Evolutionary conservation across 2,329 filamentous ascomycete genomes (phyloP), one percentile per base, ranked within the genome.

Genomic region (Phyllosticta capitalensis): DNA sequence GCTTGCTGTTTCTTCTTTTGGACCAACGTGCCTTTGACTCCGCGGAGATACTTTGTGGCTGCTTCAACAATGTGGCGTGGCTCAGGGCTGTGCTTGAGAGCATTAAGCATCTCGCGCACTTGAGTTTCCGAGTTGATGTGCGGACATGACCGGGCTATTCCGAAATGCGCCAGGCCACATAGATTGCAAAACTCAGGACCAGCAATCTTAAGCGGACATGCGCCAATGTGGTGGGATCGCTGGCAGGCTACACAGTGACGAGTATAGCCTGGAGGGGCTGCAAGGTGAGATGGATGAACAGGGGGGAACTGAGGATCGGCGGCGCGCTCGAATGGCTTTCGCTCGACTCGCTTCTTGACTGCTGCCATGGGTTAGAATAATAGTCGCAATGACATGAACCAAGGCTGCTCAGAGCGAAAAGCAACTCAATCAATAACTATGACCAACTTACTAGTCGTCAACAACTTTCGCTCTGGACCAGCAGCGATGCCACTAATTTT

Each of bases 151-250:
- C 81, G 76, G 1, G 72, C 71, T 57, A 76, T 68, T 2, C 83
- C 84, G 63, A 77, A 82, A 66, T 87, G 84, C 1, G 82, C 81
- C 21, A 83, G 76, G 17, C 84, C 84, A 62, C 86, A 88, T 6
- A 88, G 76, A 6, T 80, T 80, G 69, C 86, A 89, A 64, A 80
- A 72, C 65, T 87, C 84, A 2, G 80, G 75, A 1, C 83, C 82
- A 9, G 81, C 79, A 5, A 77, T 64, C 67, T 84, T 86, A 30
- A 87, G 72, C 9, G 80, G 81, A 66, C 86, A 89, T 50, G 77
- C 75, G n/a, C 84, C 85, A 12, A 73, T 67, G 1, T 75, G 69
- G 67, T 88, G 86, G n/a, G 66, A 61, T 21, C 75, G 72, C 45
- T 71, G 69, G 69, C 85, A 88, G 12, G 79, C 81, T 1, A 74